A percentile compares a stretch with the other conserved stretches of the same genome.
These are phyloP conservation scores for Suillus placidus DNA, from an alignment of 768 basidiomycete species.

Conservation along the genomic window DNA sequence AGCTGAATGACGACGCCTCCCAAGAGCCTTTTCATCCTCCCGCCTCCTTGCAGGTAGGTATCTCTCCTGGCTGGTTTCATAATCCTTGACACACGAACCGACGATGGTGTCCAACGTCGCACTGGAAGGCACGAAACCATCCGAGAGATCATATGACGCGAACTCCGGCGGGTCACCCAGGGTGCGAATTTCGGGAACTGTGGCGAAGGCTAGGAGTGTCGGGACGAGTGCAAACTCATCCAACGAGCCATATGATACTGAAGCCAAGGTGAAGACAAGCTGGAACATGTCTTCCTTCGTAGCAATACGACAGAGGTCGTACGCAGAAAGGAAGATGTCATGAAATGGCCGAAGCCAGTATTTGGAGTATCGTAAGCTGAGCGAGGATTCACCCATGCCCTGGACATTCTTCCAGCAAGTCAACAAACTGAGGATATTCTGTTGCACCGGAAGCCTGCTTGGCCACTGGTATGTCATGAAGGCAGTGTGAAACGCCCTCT, in stretches of 20 bases:
- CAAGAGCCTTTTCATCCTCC: background rate
- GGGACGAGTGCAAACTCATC: background rate
- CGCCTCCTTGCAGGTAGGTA: background rate
- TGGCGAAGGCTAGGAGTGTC: background rate
- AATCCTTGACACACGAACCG: background rate
- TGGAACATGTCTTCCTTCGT: background rate
- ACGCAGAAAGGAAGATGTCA: background rate
- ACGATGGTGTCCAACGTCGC: background rate
- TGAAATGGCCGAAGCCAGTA: background rate
- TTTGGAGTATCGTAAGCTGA: background rate
- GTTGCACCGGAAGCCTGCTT: background rate
- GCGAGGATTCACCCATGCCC: background rate
- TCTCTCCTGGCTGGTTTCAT: slow-evolving; percentile 1
- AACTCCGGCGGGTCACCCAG: background rate
- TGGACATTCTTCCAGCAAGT: background rate
- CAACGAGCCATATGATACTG: background rate
- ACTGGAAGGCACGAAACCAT: background rate
- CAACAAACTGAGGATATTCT: background rate
- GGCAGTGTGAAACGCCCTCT: background rate
- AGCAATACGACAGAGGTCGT: background rate
- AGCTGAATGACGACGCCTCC: background rate
- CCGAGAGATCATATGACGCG: background rate
- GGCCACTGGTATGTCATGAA: background rate
- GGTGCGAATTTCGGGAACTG: background rate
- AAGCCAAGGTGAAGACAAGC: background rate